These are phyloP conservation scores for Trichoderma koningii DNA, from an alignment of 2,329 filamentous ascomycete species.

Conservation along the genomic window DNA sequence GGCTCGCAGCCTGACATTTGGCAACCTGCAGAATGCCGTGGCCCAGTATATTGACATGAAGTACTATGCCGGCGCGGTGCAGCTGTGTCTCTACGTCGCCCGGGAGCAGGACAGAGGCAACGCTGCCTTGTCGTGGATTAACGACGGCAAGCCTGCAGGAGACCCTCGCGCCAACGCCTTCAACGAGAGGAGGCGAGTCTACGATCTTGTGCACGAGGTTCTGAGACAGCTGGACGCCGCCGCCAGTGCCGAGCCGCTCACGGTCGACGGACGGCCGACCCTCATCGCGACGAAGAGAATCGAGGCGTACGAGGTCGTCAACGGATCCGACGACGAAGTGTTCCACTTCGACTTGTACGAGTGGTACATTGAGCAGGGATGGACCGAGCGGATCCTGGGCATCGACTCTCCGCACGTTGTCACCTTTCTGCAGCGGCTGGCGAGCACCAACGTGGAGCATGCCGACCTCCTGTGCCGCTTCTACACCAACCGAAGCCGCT, in stretches of 20 bases:
- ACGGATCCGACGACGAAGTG: conserved; percentile 84
- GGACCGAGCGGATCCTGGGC: conserved; percentile 80
- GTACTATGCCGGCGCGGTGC: conserved; percentile 93
- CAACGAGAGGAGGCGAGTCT: conserved; percentile 73
- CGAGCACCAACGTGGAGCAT: conserved; percentile 69
- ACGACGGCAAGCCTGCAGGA: conserved; percentile 72
- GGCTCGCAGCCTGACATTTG: conserved; percentile 75
- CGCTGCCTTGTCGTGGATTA: conserved; percentile 80
- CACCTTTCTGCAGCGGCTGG: conserved; percentile 79
- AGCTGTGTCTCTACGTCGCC: conserved; percentile 81
- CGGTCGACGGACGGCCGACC: conserved; percentile 76
- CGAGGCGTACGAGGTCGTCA: conserved; percentile 90
- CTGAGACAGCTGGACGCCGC: conserved; percentile 75
- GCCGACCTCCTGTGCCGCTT: conserved; percentile 93
- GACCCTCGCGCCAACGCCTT: conserved; percentile 72
- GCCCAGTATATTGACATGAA: conserved; percentile 77
- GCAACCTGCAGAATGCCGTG: conserved; percentile 77
- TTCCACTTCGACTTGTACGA: conserved; percentile 97
- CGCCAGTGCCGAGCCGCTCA: conserved; percentile 67
- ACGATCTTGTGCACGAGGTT: conserved; percentile 83
- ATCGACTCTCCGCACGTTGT: conserved; percentile 85
- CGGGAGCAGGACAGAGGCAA: conserved; percentile 85
- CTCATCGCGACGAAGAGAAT: conserved; percentile 74
- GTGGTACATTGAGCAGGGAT: conserved; percentile 88
- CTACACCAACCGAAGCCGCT: conserved; percentile 80